Percentiles rank a stretch among this genome's conserved stretches.
phyloP scores from a whole-genome alignment of 345 rosid genomes.

The Pistacia vera region DNA sequence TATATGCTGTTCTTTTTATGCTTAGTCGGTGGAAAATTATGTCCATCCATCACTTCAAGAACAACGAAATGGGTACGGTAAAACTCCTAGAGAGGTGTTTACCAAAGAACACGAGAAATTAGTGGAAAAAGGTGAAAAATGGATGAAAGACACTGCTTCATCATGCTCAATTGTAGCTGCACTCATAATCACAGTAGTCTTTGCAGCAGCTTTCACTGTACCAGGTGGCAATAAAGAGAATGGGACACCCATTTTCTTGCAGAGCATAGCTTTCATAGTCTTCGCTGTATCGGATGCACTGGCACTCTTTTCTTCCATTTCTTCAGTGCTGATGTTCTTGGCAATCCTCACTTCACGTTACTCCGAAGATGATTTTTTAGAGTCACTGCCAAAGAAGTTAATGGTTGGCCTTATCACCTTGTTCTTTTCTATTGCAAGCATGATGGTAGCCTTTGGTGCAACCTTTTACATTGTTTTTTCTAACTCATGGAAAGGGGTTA shows the following conservation, averaged over 20 bases:
- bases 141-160: not conserved
- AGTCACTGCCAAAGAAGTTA: too few relatives aligned
- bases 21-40: not conserved
- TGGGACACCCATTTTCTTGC: not conserved
- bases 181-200: not conserved
- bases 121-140: not conserved
- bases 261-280: not conserved
- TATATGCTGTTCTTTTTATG: not conserved
- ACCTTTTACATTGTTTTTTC: too few relatives aligned
- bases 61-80: not conserved
- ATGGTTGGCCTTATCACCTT: too few relatives aligned
- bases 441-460: too few relatives aligned
- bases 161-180: slow-evolving; percentile 4
- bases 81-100: slow-evolving; percentile 2
- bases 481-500: too few relatives aligned
- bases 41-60: not conserved
- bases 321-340: too few relatives aligned
- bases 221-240: not conserved
- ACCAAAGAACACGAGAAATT: not conserved
- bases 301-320: too few relatives aligned
- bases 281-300: not conserved
- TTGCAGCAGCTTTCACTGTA: not conserved
- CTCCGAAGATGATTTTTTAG: not conserved
- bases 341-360: not conserved
- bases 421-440: too few relatives aligned